A percentile compares a stretch with the other conserved stretches of the same genome.
These are phyloP conservation scores for Rickenella mellea DNA, from an alignment of 768 basidiomycete species.

Conservation along the genomic window DNA sequence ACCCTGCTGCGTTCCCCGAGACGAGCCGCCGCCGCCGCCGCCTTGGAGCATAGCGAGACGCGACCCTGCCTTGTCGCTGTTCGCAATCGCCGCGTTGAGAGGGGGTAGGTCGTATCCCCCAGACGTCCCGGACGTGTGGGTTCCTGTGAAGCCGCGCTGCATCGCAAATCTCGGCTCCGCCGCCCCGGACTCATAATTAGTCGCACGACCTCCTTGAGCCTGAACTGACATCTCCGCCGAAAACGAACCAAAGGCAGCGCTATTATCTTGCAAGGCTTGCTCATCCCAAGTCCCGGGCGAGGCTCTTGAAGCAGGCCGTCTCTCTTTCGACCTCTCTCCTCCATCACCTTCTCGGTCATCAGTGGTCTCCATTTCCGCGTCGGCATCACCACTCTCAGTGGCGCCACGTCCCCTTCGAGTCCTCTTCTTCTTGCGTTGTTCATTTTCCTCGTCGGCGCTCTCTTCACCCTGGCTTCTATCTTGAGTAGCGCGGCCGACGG, in stretches of 20 bases:
- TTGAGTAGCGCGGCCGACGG: slow-evolving; percentile 52
- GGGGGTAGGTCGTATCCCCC: slow-evolving; percentile 59
- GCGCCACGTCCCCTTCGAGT: slow-evolving; percentile 9
- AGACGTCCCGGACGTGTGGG: slow-evolving; percentile 6
- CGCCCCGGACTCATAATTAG: no score
- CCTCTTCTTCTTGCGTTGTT: slow-evolving; percentile 18
- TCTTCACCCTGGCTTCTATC: slow-evolving; percentile 22
- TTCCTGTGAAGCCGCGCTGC: no score
- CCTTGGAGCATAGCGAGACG: no score
- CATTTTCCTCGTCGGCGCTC: slow-evolving; percentile 17
- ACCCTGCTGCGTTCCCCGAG: no score
- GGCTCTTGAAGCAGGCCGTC: not conserved
- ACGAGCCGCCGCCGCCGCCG: no score
- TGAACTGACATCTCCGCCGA: slow-evolving; percentile 9
- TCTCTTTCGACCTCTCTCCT: not conserved
- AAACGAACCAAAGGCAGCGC: slow-evolving; percentile 11
- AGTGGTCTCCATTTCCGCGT: slow-evolving; percentile 19
- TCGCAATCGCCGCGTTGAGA: slow-evolving; percentile 30
- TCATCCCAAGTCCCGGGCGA: no score
- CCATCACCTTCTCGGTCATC: not conserved
- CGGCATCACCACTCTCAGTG: slow-evolving; percentile 12
- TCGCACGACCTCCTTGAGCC: no score
- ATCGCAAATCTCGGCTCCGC: no score
- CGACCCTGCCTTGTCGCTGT: slow-evolving; percentile 25
- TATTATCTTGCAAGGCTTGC: slow-evolving; percentile 19